Evolutionary conservation across 2,329 filamentous ascomycete species (phyloP).

Genomic region (Aspergillus sp.): DNA sequence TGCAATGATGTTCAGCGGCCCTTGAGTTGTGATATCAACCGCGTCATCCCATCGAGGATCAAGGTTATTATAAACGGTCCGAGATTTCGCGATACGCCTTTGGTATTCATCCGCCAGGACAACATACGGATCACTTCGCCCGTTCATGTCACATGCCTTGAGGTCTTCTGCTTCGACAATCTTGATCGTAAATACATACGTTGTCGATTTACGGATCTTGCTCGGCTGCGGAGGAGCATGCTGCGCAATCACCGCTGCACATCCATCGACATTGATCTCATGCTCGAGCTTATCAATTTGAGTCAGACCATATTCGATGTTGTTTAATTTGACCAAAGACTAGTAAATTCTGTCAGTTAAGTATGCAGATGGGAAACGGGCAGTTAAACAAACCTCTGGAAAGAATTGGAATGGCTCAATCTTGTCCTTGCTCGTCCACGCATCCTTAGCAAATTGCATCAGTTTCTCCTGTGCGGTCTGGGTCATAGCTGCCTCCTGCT

Average conservation of each 20-base stretch:
- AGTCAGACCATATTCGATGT: conserved; percentile 88
- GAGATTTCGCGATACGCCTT: conserved; percentile 88
- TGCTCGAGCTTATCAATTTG: conserved; percentile 85
- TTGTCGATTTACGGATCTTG: conserved; percentile 61
- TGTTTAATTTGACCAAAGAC: conserved; percentile 97
- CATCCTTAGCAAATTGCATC: conserved; percentile 87
- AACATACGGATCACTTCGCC: conserved; percentile 91
- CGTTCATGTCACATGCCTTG: conserved; percentile 94
- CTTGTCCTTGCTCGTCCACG: conserved; percentile 85
- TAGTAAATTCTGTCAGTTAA: conserved; percentile 35
- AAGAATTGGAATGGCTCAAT: conserved; percentile 96
- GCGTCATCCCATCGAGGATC: conserved; percentile 97
- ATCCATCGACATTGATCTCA: conserved; percentile 84
- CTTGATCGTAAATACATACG: conserved; percentile 98
- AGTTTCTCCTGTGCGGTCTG: conserved; percentile 87
- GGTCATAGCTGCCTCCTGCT: conserved; percentile 68
- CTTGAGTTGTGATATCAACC: conserved; percentile 87
- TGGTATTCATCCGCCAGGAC: conserved; percentile 96
- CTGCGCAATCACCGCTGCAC: conserved; percentile 70
- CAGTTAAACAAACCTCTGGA: conserved; percentile 57
- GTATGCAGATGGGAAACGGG: neutral
- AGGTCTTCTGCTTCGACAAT: conserved; percentile 96
- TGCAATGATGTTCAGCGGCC: conserved; percentile 86
- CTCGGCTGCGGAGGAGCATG: conserved; percentile 64
- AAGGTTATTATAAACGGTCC: conserved; percentile 79